Percentiles rank a stretch among this genome's conserved stretches.
phyloP scores from a whole-genome alignment of 768 basidiomycete genomes.

The Dioszegia crocea region DNA sequence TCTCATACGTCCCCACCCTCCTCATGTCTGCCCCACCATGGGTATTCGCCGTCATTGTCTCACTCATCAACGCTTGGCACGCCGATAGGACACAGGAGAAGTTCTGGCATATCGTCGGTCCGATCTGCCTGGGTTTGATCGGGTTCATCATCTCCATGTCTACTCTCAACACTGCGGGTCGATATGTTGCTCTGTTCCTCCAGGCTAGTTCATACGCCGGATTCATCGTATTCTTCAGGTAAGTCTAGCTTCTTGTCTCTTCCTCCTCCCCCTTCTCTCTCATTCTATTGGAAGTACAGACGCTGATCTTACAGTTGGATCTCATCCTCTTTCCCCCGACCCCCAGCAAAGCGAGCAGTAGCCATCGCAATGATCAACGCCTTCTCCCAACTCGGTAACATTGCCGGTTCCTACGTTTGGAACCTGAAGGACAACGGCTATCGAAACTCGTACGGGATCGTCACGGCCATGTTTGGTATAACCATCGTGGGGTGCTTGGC shows the following conservation, averaged over 20 bases:
- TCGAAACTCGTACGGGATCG: constrained; percentile 63
- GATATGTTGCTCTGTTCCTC: constrained; percentile 47
- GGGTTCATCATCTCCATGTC: constrained; percentile 53
- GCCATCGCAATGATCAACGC: constrained; percentile 77
- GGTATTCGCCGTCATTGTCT: constrained; percentile 52
- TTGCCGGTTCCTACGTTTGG: constrained; percentile 68
- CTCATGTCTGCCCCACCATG: constrained; percentile 71
- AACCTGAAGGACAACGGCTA: constrained; percentile 28
- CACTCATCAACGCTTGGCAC: constrained; percentile 56
- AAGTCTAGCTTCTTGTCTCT: no score
- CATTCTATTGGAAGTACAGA: background rate
- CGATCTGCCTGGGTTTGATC: constrained; percentile 57
- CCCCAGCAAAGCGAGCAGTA: constrained; percentile 83
- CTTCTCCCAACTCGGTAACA: constrained; percentile 76
- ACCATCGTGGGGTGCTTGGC: constrained; percentile 55
- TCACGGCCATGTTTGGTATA: constrained; percentile 59
- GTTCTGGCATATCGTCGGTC: constrained; percentile 62
- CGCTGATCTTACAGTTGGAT: constrained; percentile 52
- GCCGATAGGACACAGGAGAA: constrained; percentile 70
- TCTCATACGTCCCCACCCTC: constrained; percentile 60
- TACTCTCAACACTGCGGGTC: constrained; percentile 38
- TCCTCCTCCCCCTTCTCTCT: no score
- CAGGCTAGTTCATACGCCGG: constrained; percentile 60
- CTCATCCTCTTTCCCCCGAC: constrained; percentile 64
- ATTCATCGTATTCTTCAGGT: constrained; percentile 36